Evolutionary conservation across 1,139 yeast species (phyloP).

Genomic region (Yueomyces sp.): DNA sequence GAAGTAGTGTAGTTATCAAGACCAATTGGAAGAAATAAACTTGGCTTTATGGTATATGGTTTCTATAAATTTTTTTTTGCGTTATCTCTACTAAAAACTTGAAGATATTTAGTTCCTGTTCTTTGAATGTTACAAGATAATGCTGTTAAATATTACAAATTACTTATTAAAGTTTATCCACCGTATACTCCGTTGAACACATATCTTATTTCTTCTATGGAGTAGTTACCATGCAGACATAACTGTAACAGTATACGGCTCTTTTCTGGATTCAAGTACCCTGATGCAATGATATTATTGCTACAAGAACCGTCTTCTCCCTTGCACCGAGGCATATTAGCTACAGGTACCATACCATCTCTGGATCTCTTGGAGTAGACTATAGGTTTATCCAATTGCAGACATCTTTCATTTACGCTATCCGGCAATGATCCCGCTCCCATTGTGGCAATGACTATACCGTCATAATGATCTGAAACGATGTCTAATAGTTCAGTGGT

Average conservation of each 20-base stretch:
- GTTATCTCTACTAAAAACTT: too few relatives aligned
- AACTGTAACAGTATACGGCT: constrained; percentile 48
- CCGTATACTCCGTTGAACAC: constrained; percentile 38
- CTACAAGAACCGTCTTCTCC: constrained; percentile 9
- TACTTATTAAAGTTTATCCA: constrained; percentile 16
- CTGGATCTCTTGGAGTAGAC: constrained; percentile 54
- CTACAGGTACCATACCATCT: constrained; percentile 49
- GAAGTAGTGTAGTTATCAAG: constrained; percentile 23
- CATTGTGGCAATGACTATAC: constrained; percentile 54
- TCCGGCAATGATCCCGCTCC: constrained; percentile 59
- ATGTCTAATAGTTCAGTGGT: constrained; percentile 35
- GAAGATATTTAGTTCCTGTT: too few relatives aligned
- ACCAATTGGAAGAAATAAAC: constrained; percentile 26
- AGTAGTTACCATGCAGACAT: constrained; percentile 36
- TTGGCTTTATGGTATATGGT: neutral
- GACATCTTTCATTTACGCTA: constrained; percentile 30
- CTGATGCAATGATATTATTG: constrained; percentile 39
- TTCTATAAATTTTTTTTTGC: too few relatives aligned
- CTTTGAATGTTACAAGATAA: too few relatives aligned
- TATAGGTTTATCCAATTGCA: constrained; percentile 35
- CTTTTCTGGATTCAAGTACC: constrained; percentile 58
- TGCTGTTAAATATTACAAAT: too few relatives aligned
- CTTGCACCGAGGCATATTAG: constrained; percentile 29
- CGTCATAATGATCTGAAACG: constrained; percentile 33
- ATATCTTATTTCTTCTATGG: constrained; percentile 30